A percentile compares a stretch with the other conserved stretches of the same genome.
These are phyloP conservation scores for Volutella citrinella DNA, from an alignment of 2,329 filamentous ascomycete species.

Conservation along the genomic window DNA sequence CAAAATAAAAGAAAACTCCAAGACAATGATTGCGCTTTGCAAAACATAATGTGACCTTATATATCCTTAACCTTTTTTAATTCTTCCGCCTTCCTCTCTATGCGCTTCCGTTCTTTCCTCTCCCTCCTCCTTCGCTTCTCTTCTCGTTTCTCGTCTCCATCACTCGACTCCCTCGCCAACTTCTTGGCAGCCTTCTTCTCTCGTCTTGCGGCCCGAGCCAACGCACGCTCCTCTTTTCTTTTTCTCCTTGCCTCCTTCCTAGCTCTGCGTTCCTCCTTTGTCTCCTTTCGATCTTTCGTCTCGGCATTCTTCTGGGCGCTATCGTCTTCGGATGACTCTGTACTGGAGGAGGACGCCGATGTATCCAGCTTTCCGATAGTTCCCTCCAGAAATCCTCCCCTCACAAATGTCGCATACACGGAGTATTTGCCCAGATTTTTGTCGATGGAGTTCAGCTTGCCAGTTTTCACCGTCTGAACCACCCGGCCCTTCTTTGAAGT, in stretches of 20 bases:
- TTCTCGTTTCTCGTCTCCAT: constrained; percentile 35
- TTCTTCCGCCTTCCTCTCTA: constrained; percentile 25
- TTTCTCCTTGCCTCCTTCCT: constrained; percentile 32
- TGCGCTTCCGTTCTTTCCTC: constrained; percentile 40
- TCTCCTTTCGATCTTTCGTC: constrained; percentile 29
- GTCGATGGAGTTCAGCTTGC: constrained; percentile 55
- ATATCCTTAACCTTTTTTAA: too few relatives aligned
- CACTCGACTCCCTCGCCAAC: constrained; percentile 27
- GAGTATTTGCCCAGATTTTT: constrained; percentile 56
- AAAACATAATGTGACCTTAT: too few relatives aligned
- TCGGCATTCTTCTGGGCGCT: constrained; percentile 24
- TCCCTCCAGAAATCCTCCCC: constrained; percentile 72
- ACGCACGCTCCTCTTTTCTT: constrained; percentile 25
- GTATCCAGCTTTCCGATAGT: constrained; percentile 48
- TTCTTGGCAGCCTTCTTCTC: constrained; percentile 21
- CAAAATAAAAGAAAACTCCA: too few relatives aligned
- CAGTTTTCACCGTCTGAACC: constrained; percentile 52
- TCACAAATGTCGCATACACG: constrained; percentile 82
- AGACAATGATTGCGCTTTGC: constrained; percentile 16
- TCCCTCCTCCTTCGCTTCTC: constrained; percentile 45
- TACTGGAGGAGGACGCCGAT: constrained; percentile 24
- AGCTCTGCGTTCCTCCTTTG: constrained; percentile 41
- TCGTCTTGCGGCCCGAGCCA: constrained; percentile 19
- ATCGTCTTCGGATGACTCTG: constrained; percentile 24
- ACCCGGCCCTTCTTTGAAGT: constrained; percentile 55